Evolutionary conservation across 1,139 yeast genomes (phyloP), one percentile per base, ranked within the genome.

Genomic region (Candida pseudocylindracea): DNA sequence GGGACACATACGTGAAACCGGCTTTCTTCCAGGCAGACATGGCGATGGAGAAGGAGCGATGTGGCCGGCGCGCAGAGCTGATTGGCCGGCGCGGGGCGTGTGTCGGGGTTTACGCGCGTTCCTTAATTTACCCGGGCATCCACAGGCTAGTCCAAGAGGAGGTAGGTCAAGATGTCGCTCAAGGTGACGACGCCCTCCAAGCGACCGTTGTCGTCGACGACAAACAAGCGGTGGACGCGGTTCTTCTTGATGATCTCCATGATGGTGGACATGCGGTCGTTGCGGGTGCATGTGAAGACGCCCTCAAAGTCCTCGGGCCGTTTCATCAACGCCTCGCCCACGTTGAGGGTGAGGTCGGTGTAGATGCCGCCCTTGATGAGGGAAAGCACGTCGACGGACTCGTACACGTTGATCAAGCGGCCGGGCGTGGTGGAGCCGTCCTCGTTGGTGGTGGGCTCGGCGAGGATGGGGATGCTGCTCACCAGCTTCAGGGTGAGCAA

Each of bases 261-360:
- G 38, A 91, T 79, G 11, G 93, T 81, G 40, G 92, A 79, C 38
- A 91, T 60, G 39, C 91, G 65, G 50, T 91, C 99, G 42, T 72
- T 66, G 41, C 72, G 62, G 0, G 96, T 83, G 54, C 98, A 91
- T 0, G 96, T 88, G 52, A 85, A 85, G 11, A 91, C 98, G 36
- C 99, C 98, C 51, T 88, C 98, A 46, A 88, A 91, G 49, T 88
- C 96, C 43, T 85, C 95, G 8, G 93, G 75, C 47, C 98, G 68
- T 50, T 93, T 69, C 69, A 88, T 71, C 36, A 91, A 61, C 0
- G 98, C 98, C 50, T 88, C 96, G 3, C 98, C 99, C 8, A 91
- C 95, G 36, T 91, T 76, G 41, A 91, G 59, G 31, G 85, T 79
- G 40, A 88, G 59, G 51, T 88, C 98, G 29, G 85, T 80, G 47